A percentile compares a stretch with the other conserved stretches of the same genome.
phyloP scores from a whole-genome alignment of 164 flowering plant species.

The Stephania japonica region DNA sequence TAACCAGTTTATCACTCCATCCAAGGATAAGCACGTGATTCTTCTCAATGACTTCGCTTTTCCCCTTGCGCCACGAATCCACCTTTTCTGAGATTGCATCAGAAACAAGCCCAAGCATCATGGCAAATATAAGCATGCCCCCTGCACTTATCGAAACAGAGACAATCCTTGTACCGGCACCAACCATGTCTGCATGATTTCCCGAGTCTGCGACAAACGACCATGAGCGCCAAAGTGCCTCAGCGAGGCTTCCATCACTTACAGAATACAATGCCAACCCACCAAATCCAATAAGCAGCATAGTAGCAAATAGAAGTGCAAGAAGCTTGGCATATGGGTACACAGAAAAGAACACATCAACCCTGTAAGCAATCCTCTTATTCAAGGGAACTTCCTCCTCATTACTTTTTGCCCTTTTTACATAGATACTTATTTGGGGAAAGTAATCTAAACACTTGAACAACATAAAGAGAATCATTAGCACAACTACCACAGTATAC shows the following conservation, averaged over 20 bases:
- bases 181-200: constrained; percentile 84
- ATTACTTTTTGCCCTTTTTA: constrained; percentile 32
- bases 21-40: constrained; percentile 88
- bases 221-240: constrained; percentile 96
- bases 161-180: constrained; percentile 75
- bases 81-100: constrained; percentile 95
- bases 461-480: constrained; percentile 54
- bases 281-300: constrained; percentile 80
- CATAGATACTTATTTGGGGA: constrained; percentile 38
- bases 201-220: constrained; percentile 91
- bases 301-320: constrained; percentile 86
- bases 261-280: constrained; percentile 91
- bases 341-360: constrained; percentile 85
- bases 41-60: constrained; percentile 90
- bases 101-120: constrained; percentile 98
- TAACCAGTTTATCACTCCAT: constrained; percentile 98
- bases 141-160: constrained; percentile 86
- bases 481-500: constrained; percentile 51
- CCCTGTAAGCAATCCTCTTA: constrained; percentile 80
- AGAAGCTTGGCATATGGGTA: constrained; percentile 91
- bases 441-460: constrained; percentile 63
- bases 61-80: constrained; percentile 86
- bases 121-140: constrained; percentile 96
- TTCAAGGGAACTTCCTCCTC: constrained; percentile 84
- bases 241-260: constrained; percentile 59